Evolutionary conservation across 164 flowering plant genomes (phyloP), one percentile per base, ranked within the genome.

Genomic region (Umbellularia californica): DNA sequence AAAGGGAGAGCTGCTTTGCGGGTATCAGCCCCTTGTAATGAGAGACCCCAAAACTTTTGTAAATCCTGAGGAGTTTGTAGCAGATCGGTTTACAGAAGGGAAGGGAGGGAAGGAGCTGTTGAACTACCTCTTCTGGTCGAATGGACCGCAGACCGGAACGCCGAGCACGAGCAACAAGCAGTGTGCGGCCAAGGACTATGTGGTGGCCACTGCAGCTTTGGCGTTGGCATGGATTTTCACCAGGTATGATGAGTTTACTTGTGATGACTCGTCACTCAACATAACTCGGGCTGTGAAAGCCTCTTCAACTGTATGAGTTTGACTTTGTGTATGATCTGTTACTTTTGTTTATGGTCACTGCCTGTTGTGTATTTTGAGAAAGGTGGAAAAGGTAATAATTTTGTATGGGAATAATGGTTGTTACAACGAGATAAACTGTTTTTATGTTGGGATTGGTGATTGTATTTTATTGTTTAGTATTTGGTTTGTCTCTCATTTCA

Each of bases 1-100:
- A 83, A 88, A 92, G 68, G 98, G 98, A 1, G 98, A 94, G 85
- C 81, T 94, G 30, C 80, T 94, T 0, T 92, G 92, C 74, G 98
- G 98, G 71, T 94, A 79, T 68, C 98, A 90, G 72, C 72, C 84
- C 14, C 67, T 88, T 70, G 98, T 79, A 58, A 94, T 92, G 97
- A 87, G 81, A 68, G 98, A 94, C 74, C 74, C 87, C 2, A 82
- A 78, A 19, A 86, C 92, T 28, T 94, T 90, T 50, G 86, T 86
- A 7, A 84, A 85, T 25, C 92, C 97, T 24, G 97, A 90, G 58
- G 82, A 75, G 3, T 94, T 94, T 73, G 73, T 77, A 2, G 52
- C 89, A 28, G 90, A 92, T 65, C 82, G 97, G 83, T 94, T 92
- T 75, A 73, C 78, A 15, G 77, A 80, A 2, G 84, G 82, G 25